Base-by-base conservation (phyloP, 192 early-diverging fungal genomes). In the Backusella circina region DNA sequence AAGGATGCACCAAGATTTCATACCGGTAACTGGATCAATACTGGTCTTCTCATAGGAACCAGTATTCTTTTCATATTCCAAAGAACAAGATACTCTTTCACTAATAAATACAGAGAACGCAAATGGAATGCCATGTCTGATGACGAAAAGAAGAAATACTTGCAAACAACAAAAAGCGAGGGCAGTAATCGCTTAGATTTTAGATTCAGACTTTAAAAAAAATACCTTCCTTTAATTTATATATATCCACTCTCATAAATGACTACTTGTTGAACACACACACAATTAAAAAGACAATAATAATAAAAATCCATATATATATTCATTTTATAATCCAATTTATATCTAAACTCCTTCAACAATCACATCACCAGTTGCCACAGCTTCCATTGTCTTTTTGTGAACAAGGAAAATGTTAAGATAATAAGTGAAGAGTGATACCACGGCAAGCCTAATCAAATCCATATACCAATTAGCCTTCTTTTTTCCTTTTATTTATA, bases 151-250 rank as follows among this genome's bases (percentile, higher is more conserved):
- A 84, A 71, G 8, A 35, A 84, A 47, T 91, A 91, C 67, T 37
- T 83, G 28, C 79, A 81, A 21, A 90, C 84, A 21, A 90, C 89
- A 0, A 84, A 64, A 10, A 74, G 87, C 35, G n/a, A 76, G 28
- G 89, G 89, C 1, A 86, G 80, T 35, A 75, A 85, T 31, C 79
- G 89, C 18, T 76, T 90, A 6, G 89, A 90, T 73, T 89, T 85
- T 78, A 72, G 16, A 36, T 81, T 81, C 57, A 74, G 30, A 35
- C 28, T 80, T 28, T 73, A 75, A 79, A 61, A 47, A 47, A 47
- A 47, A 41, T 0, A 41, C 10, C 5, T 5, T 35, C 5, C 33
- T 35, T 5, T 35, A 2, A 57, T 26, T 26, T 23, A 21, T 57
- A 23, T 61, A 61, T 61, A 26, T 28, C 44, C 15, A n/a, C 2